Conservation (phyloP, 2,329 filamentous ascomycete species). For the Phoma herbarum region DNA sequence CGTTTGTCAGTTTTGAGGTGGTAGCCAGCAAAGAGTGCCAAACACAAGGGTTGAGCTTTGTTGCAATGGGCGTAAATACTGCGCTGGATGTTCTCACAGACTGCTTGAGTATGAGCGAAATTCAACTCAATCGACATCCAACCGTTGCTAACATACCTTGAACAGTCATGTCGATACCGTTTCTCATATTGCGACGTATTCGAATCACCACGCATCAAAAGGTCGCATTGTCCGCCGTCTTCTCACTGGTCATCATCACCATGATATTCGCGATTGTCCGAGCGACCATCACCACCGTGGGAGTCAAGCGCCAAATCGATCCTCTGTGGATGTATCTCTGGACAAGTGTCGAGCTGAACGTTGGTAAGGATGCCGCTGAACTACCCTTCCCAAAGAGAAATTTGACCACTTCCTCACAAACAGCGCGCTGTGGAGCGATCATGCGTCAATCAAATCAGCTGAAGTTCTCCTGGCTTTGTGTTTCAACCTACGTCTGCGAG, state of each 20-base stretch:
- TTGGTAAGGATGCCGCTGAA: too few species aligned
- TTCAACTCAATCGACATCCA: background rate
- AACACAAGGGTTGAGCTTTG: slow-evolving; percentile 6
- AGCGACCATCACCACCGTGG: background rate
- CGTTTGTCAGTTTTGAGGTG: slow-evolving; percentile 8
- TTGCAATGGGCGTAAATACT: background rate
- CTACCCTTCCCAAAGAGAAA: too few species aligned
- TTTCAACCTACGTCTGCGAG: too few species aligned
- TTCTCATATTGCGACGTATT: background rate
- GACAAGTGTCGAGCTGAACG: background rate
- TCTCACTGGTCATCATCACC: background rate
- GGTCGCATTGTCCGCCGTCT: background rate
- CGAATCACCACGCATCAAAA: background rate
- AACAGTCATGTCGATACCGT: background rate
- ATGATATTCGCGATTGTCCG: background rate
- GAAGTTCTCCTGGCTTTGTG: too few species aligned
- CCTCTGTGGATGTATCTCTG: background rate
- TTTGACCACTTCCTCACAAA: too few species aligned
- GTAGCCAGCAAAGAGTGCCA: slow-evolving; percentile 5
- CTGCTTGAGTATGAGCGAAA: background rate
- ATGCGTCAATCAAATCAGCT: too few species aligned
- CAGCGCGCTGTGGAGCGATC: too few species aligned
- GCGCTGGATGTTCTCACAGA: background rate
- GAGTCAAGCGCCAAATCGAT: background rate
- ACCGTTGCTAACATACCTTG: background rate